These are phyloP conservation scores for Exophiala calicioides DNA, from an alignment of 2,329 filamentous ascomycete genomes.

Conservation along the genomic window DNA sequence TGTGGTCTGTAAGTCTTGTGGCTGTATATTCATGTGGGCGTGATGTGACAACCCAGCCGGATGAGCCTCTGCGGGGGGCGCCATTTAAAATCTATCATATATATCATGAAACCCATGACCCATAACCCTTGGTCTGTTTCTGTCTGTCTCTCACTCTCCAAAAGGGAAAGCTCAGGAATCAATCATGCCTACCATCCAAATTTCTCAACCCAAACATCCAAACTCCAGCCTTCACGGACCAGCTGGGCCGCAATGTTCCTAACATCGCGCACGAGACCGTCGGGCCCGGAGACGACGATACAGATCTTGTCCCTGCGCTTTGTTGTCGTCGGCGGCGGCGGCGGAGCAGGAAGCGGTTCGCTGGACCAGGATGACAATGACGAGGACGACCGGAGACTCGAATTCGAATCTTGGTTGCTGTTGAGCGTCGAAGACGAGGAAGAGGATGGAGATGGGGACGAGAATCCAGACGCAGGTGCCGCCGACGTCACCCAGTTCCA, in stretches of 20 bases:
- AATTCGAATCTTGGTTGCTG: not conserved
- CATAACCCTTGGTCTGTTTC: too few species aligned
- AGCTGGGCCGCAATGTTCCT: constrained; percentile 59
- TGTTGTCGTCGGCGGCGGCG: too few species aligned
- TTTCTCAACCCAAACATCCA: constrained; percentile 64
- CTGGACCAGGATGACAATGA: constrained; percentile 31
- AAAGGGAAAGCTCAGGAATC: too few species aligned
- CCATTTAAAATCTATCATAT: too few species aligned
- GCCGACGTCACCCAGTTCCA: constrained; percentile 38
- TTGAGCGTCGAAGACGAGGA: constrained; percentile 7
- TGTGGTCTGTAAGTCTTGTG: not conserved
- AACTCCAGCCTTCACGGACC: constrained; percentile 50
- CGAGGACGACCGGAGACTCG: not conserved
- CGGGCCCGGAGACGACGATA: constrained; percentile 63
- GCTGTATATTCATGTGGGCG: too few species aligned
- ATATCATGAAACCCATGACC: too few species aligned
- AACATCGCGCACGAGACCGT: constrained; percentile 61
- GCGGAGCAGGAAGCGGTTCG: too few species aligned
- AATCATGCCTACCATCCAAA: constrained; percentile 68
- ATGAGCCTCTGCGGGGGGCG: too few species aligned
- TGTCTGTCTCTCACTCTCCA: too few species aligned
- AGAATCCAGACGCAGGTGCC: constrained; percentile 55
- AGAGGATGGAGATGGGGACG: constrained; percentile 36
- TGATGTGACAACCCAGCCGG: too few species aligned
- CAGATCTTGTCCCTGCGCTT: constrained; percentile 39